Evolutionary conservation across 148 eudicot species (phyloP).

Genomic region (Camellia granthamiana): DNA sequence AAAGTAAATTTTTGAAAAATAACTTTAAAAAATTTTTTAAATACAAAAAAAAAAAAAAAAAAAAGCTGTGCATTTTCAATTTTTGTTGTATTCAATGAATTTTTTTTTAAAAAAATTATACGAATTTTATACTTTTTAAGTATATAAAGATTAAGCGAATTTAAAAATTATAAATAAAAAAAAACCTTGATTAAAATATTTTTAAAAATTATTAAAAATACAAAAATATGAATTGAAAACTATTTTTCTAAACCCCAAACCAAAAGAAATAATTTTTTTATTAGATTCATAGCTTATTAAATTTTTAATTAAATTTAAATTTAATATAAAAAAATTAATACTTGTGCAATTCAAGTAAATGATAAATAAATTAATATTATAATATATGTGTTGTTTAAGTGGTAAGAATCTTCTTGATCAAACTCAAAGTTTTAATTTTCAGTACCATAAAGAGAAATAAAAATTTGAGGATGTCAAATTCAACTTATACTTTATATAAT

Average conservation of each 20-base stretch:
- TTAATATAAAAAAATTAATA: neutral
- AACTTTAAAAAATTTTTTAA: neutral
- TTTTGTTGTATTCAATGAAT: too few relatives aligned
- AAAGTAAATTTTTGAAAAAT: neutral
- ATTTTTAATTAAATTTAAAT: neutral
- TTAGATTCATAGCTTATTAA: too few relatives aligned
- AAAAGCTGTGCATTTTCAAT: too few relatives aligned
- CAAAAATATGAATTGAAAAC: neutral
- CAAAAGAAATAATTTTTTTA: neutral
- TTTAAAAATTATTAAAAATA: neutral
- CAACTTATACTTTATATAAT: neutral
- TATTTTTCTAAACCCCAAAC: neutral
- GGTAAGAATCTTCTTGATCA: neutral
- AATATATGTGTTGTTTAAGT: too few relatives aligned
- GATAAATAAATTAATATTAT: neutral
- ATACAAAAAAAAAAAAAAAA: too few relatives aligned
- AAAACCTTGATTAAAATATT: neutral
- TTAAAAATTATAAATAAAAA: neutral
- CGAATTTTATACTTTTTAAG: neutral
- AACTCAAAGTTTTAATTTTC: neutral
- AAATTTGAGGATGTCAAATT: neutral
- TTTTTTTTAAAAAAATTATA: neutral
- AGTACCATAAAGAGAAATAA: neutral
- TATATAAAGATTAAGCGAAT: neutral
- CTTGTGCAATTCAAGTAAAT: neutral